Base-by-base conservation (phyloP, 2,329 filamentous ascomycete genomes). In the Monilinia fructigena region DNA sequence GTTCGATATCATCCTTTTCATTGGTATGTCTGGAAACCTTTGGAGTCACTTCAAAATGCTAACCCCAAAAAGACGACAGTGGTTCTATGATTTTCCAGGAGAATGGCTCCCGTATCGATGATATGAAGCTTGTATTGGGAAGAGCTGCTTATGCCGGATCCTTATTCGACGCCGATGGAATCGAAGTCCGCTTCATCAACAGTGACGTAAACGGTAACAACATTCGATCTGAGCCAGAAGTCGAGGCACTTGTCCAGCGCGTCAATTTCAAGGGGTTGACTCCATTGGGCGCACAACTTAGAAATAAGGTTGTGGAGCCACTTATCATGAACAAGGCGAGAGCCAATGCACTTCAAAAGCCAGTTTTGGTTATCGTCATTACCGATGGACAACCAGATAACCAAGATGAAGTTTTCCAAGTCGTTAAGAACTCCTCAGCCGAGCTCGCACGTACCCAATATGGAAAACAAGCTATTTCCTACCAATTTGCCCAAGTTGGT, bases 161-260 rank as follows among this genome's bases (percentile, higher is more conserved):
- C 3, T 82, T 89, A n/a, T 90, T 90, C 72, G 87, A 90, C 70
- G 80, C 86, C 45, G 87, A 90, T 72, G 88, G 87, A 53, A 87
- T 90, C 69, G 84, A 84, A 38, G 78, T 90, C 50, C 86, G 87
- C 55, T 90, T 89, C 80, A 89, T 90, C 87, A 90, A 90, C 78
- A 84, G 83, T 16, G 79, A 81, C 28, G 76, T 79, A 71, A 77
- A 73, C 72, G 82, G 76, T 45, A 84, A 88, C 71, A 79, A 82
- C 65, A 85, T 89, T 69, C 81, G 80, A 54, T 83, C 75, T 63
- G 82, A 85, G 66, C 79, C 82, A 60, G 85, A 89, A 72, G 83
- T 89, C 53, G 80, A 86, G 63, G 78, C 81, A 65, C 79, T 89
- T 63, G 82, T 89, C 70, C 74, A 78, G 38, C 82, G 80, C 68